Evolutionary conservation across 148 eudicot genomes (phyloP).

Genomic region (Fagopyrum homotropicum): DNA sequence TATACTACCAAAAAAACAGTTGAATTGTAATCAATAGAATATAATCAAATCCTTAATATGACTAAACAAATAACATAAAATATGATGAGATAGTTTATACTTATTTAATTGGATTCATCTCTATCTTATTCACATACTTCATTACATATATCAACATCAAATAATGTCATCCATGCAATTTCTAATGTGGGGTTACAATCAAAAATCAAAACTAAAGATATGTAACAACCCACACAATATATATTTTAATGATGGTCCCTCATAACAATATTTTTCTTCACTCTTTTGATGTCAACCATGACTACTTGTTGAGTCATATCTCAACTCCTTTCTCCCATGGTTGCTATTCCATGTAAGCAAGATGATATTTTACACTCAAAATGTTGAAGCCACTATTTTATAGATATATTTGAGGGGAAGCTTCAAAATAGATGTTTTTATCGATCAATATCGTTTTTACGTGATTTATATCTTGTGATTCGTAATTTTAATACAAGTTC

Average conservation of each 20-base stretch:
- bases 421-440: too few relatives aligned
- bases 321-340: not conserved
- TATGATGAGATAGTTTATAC: too few relatives aligned
- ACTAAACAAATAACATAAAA: too few relatives aligned
- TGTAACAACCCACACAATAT: not conserved
- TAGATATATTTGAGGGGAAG: not conserved
- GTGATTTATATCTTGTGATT: too few relatives aligned
- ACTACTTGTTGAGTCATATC: slow-evolving; percentile 6
- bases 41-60: too few relatives aligned
- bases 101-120: too few relatives aligned
- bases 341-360: not conserved
- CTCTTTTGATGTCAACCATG: slow-evolving; percentile 2
- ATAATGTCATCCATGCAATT: not conserved
- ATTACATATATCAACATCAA: too few relatives aligned
- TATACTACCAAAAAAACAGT: too few relatives aligned
- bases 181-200: not conserved
- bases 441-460: too few relatives aligned
- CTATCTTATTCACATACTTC: too few relatives aligned
- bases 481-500: too few relatives aligned
- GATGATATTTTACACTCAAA: not conserved
- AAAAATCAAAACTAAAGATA: not conserved
- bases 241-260: slow-evolving; percentile 1
- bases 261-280: not conserved
- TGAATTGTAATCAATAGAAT: too few relatives aligned
- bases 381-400: not conserved